These are phyloP conservation scores for Steccherinum ochraceum DNA, from an alignment of 768 basidiomycete species.

Conservation along the genomic window DNA sequence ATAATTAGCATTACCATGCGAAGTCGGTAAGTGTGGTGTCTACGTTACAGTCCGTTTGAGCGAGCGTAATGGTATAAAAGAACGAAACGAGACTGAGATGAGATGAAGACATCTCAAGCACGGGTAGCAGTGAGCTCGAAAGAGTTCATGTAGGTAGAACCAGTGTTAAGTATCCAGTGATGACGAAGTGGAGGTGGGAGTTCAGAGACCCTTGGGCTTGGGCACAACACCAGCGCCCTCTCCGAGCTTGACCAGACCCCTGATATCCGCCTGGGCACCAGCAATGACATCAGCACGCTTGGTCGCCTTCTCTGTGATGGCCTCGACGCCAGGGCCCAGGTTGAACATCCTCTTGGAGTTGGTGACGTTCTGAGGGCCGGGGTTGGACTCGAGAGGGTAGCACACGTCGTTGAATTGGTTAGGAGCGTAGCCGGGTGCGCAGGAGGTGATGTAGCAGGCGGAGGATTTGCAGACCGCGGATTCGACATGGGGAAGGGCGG, in stretches of 20 bases:
- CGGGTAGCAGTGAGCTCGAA: too few species aligned
- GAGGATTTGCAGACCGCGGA: not conserved
- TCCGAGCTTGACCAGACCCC: not conserved
- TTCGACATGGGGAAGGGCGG: constrained; percentile 22
- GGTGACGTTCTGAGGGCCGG: too few species aligned
- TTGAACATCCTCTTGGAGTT: not conserved
- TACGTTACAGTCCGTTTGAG: too few species aligned
- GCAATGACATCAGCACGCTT: not conserved
- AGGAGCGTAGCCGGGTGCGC: not conserved
- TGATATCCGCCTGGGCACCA: not conserved
- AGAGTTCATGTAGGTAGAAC: too few species aligned
- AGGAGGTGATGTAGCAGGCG: not conserved
- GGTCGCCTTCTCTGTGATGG: not conserved
- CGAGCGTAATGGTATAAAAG: too few species aligned
- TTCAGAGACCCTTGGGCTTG: too few species aligned
- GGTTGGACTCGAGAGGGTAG: not conserved
- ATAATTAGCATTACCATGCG: too few species aligned
- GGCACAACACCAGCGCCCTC: not conserved
- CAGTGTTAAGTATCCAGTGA: too few species aligned
- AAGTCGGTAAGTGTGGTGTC: too few species aligned
- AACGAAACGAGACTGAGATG: too few species aligned
- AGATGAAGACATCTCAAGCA: too few species aligned
- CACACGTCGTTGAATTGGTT: not conserved
- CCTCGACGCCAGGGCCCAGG: not conserved
- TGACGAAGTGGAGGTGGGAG: too few species aligned